Evolutionary conservation across 163 green algal species (phyloP).

Genomic region (Chlamydomonas reinhardtii): DNA sequence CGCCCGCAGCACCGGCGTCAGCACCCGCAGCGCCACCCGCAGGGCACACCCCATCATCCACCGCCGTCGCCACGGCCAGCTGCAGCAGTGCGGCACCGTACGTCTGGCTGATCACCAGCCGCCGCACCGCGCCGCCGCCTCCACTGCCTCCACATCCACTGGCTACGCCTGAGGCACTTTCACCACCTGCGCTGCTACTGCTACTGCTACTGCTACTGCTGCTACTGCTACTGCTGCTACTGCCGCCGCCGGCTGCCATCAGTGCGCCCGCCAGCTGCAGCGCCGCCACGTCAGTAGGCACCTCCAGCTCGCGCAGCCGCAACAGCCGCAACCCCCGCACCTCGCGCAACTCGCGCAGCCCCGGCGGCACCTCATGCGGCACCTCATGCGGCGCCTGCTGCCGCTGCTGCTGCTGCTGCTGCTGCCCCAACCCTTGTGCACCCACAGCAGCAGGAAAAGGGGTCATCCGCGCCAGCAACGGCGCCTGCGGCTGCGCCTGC

Average conservation of each 20-base stretch:
- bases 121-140: not conserved
- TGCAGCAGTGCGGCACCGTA: constrained; percentile 27
- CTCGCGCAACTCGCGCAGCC: too few relatives aligned
- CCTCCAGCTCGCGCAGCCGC: not conserved
- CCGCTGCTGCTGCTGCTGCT: not conserved
- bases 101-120: not conserved
- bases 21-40: too few relatives aligned
- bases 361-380: not conserved
- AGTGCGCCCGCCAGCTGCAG: too few relatives aligned
- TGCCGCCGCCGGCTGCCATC: too few relatives aligned
- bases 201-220: too few relatives aligned
- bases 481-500: not conserved
- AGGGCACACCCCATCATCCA: too few relatives aligned
- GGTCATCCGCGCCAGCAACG: too few relatives aligned
- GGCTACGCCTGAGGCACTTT: too few relatives aligned
- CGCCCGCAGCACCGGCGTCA: too few relatives aligned
- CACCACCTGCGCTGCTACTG: too few relatives aligned
- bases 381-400: not conserved
- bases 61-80: constrained; percentile 9
- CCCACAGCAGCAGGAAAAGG: not conserved
- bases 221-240: too few relatives aligned
- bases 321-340: not conserved
- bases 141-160: too few relatives aligned
- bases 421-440: not conserved
- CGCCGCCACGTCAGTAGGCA: constrained; percentile 6